A percentile compares a stretch with the other conserved stretches of the same genome.
Conservation (phyloP, 257 asterid genomes). For the Jacaranda mimosifolia region DNA sequence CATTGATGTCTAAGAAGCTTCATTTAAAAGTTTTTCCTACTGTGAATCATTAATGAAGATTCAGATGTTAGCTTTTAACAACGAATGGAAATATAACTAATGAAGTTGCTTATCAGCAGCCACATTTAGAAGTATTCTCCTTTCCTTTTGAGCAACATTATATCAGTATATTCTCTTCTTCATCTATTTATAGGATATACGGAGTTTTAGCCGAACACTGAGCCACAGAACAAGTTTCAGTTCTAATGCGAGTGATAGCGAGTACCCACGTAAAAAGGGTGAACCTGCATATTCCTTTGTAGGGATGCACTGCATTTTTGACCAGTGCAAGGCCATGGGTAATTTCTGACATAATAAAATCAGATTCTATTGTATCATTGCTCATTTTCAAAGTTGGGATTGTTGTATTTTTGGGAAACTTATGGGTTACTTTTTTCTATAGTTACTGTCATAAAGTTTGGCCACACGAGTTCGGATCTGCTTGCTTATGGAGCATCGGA, state of each 20-base stretch:
- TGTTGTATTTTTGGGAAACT: slow-evolving; percentile 34
- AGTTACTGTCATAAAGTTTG: slow-evolving; percentile 96
- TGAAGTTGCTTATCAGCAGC: slow-evolving; percentile 33
- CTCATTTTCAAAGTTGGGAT: background rate
- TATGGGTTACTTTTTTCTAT: slow-evolving; percentile 34
- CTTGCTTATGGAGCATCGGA: slow-evolving; percentile 99
- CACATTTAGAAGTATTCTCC: slow-evolving; percentile 25
- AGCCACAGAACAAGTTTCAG: slow-evolving; percentile 76
- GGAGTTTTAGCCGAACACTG: slow-evolving; percentile 64
- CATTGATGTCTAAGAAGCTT: slow-evolving; percentile 20
- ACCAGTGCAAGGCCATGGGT: slow-evolving; percentile 99
- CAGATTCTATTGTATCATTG: slow-evolving; percentile 26
- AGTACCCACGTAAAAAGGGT: slow-evolving; percentile 68
- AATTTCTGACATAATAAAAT: slow-evolving; percentile 38
- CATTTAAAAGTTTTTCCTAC: background rate
- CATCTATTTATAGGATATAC: slow-evolving; percentile 62
- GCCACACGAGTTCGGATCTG: slow-evolving; percentile 94
- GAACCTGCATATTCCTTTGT: slow-evolving; percentile 99
- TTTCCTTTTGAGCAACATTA: slow-evolving; percentile 11
- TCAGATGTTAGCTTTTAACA: slow-evolving; percentile 9
- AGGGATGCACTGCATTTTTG: slow-evolving; percentile 99
- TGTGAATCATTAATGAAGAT: slow-evolving; percentile 9
- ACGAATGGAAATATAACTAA: slow-evolving; percentile 17
- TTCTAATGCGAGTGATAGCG: slow-evolving; percentile 75
- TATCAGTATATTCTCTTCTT: slow-evolving; percentile 24